A percentile compares a stretch with the other conserved stretches of the same genome.
phyloP scores from a whole-genome alignment of 257 asterid species.

The Solanum habrochaites region DNA sequence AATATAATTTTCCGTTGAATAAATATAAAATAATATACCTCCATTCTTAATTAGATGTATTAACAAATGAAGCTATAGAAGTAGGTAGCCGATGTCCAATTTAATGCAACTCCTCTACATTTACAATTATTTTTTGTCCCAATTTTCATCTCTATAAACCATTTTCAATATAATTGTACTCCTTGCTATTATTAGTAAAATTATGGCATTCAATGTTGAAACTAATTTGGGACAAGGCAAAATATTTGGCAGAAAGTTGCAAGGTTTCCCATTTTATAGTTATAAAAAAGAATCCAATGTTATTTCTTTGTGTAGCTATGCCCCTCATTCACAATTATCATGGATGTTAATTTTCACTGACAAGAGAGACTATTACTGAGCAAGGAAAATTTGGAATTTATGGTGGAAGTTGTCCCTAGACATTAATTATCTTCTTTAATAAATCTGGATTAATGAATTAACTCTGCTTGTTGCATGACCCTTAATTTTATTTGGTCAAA shows the following conservation, averaged over 20 bases:
- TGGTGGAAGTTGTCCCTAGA: slow-evolving; percentile 75
- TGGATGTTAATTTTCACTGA: not conserved
- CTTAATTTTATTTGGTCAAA: slow-evolving; percentile 33
- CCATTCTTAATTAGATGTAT: too few species aligned
- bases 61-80: not conserved
- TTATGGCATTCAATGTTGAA: slow-evolving; percentile 6
- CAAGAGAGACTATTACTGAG: not conserved
- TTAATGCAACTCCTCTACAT: not conserved
- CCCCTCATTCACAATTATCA: not conserved
- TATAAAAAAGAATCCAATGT: not conserved
- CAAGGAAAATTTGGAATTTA: slow-evolving; percentile 42
- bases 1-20: too few species aligned
- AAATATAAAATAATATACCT: too few species aligned
- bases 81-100: not conserved
- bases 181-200: not conserved
- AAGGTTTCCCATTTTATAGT: not conserved
- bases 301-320: not conserved
- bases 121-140: not conserved
- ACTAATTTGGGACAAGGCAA: not conserved
- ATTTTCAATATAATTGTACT: too few species aligned
- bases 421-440: slow-evolving; percentile 37
- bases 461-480: slow-evolving; percentile 21
- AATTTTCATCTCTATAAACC: not conserved
- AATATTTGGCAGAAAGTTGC: not conserved
- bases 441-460: slow-evolving; percentile 38